Base-by-base conservation (phyloP, 352 stramenopile species). In the Halophytophthora polymorphica region DNA sequence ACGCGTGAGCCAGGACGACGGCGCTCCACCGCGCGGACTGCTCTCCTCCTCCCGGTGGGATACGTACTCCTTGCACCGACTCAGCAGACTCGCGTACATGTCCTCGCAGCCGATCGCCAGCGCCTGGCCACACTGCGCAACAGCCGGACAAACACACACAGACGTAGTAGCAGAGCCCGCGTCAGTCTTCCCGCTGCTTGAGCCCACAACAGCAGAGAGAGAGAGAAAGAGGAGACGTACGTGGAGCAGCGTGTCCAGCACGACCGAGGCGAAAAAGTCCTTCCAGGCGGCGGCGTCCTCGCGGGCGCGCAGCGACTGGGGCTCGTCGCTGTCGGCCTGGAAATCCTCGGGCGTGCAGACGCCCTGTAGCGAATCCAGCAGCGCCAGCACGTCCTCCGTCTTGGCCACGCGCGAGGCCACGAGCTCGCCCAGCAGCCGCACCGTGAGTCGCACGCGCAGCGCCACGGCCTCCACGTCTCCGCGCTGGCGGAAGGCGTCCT, bases 51-150 rank as follows among this genome's bases (percentile, higher is more conserved):
- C 77, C 5, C 79, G 73, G 43, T 73, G 74, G 17, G 60, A 66
- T 6, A 88, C 71, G 64, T 90, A 93, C 43, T 86, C 77, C 43
- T 75, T 71, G 62, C 76, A 90, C 22, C 79, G 75, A 48, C 69
- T 87, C 13, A 90, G 45, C 29, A 93, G 59, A 31, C 70, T 86
- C 25, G 89, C 76, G 57, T 84, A 87, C 29, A 84, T 51, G 42
- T 88, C 83, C 43, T 83, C 75, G 8, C 59, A 63, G 2, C 58
- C 59, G 15, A 61, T 52, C 1, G 54, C 54, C 18, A 93, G 51
- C 41, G 73, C 64, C 15, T 83, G 61, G 0, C 83, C 83, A 52
- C 64, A 67, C 65, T 78, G 45, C 5, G 31, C 15, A 33, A 12
- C 17, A 33, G 45, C 8, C 21, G 4, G 23, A 1, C 2, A 40